A percentile compares a stretch with the other conserved stretches of the same genome.
Evolutionary conservation across 257 asterid genomes (phyloP).

Genomic region (Fraxinus quadrangulata): DNA sequence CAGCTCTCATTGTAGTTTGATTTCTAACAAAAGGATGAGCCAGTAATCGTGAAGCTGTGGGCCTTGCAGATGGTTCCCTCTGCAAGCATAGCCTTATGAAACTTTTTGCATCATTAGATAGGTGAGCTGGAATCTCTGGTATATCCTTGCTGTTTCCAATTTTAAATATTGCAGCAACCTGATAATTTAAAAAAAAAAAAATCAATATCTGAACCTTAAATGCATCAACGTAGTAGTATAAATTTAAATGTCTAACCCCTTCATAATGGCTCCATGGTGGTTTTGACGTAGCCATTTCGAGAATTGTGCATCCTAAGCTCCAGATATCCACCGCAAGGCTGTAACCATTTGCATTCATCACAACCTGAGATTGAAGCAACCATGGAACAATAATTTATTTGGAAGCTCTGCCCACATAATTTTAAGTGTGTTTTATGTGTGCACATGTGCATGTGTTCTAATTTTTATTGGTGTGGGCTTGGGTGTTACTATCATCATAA

Average conservation of each 20-base stretch:
- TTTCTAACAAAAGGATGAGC: slow-evolving; percentile 82
- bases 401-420: not conserved
- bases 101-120: slow-evolving; percentile 71
- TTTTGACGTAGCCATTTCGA: slow-evolving; percentile 69
- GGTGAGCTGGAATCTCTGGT: slow-evolving; percentile 88
- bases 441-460: not conserved
- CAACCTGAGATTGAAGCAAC: slow-evolving; percentile 63
- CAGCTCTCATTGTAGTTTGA: slow-evolving; percentile 55
- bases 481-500: not conserved
- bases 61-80: slow-evolving; percentile 44
- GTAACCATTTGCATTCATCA: slow-evolving; percentile 83
- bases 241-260: slow-evolving; percentile 63
- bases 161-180: slow-evolving; percentile 98
- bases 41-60: slow-evolving; percentile 68
- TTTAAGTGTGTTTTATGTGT: not conserved
- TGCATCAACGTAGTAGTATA: slow-evolving; percentile 15
- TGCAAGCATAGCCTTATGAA: slow-evolving; percentile 64
- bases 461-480: not conserved
- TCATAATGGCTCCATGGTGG: slow-evolving; percentile 82
- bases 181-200: slow-evolving; percentile 21
- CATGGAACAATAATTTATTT: slow-evolving; percentile 28
- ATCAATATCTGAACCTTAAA: not conserved
- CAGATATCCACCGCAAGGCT: slow-evolving; percentile 90
- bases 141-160: slow-evolving; percentile 94
- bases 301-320: slow-evolving; percentile 98